Percentiles rank a stretch among this genome's conserved stretches.
Evolutionary conservation across 306 rosid genomes (phyloP).

Genomic region (Dicorynia guianensis): DNA sequence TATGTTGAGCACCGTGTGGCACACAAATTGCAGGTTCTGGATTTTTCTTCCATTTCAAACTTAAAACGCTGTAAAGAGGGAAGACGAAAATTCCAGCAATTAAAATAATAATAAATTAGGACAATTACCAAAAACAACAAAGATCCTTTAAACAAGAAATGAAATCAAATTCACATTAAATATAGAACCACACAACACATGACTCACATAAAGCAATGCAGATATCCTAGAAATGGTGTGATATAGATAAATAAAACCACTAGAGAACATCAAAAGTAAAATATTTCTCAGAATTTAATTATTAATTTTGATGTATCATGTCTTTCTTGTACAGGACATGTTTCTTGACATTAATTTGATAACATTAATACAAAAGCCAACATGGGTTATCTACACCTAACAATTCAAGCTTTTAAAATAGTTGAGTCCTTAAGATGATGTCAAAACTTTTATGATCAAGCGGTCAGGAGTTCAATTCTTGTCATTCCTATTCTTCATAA

Average conservation of each 20-base stretch:
- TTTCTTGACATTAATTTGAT: background rate
- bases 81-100: background rate
- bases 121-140: background rate
- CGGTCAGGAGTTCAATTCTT: too few relatives aligned
- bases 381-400: background rate
- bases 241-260: background rate
- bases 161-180: background rate
- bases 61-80: conserved; percentile 23
- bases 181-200: background rate
- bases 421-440: too few relatives aligned
- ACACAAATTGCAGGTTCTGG: conserved; percentile 17
- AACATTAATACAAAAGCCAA: conserved; percentile 11
- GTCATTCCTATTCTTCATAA: too few relatives aligned
- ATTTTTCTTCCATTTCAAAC: conserved; percentile 24
- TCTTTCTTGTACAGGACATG: background rate
- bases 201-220: background rate
- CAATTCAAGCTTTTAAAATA: too few relatives aligned
- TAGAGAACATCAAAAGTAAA: conserved; percentile 1
- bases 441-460: too few relatives aligned
- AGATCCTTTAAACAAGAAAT: background rate
- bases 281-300: conserved; percentile 5
- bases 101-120: background rate
- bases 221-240: conserved; percentile 1
- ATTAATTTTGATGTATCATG: background rate
- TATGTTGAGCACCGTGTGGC: conserved; percentile 11